Percentiles rank a stretch among this genome's conserved stretches.
Evolutionary conservation across 345 rosid species (phyloP).

Genomic region (Syzygium oleosum): DNA sequence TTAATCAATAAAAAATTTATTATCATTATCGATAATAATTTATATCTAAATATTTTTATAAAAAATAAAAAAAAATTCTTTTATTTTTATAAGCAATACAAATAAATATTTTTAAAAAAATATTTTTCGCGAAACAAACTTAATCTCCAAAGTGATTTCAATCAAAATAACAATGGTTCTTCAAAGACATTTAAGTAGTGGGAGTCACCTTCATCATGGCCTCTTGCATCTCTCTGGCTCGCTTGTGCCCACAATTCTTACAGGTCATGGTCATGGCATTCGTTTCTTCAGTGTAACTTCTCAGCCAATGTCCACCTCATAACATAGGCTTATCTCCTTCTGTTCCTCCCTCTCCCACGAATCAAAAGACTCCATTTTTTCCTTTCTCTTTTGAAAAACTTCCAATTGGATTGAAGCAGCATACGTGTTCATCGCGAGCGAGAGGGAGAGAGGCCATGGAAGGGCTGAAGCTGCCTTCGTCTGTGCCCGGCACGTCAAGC

Average conservation of each 20-base stretch:
- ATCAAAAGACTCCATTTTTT: not conserved
- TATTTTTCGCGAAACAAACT: no score
- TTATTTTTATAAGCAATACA: no score
- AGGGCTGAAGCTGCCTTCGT: constrained; percentile 27
- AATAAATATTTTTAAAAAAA: no score
- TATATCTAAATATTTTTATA: no score
- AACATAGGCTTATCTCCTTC: constrained; percentile 2
- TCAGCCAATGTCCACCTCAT: not conserved
- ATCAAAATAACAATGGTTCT: not conserved
- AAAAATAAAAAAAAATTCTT: no score
- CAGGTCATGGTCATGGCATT: not conserved
- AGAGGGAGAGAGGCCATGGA: constrained; percentile 21
- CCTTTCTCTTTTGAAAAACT: not conserved
- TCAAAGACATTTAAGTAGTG: not conserved
- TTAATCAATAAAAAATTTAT: no score
- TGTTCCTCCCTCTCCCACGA: not conserved
- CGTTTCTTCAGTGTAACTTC: not conserved
- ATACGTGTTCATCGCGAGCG: not conserved
- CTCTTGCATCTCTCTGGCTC: not conserved
- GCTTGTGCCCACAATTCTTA: not conserved
- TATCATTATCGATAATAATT: no score
- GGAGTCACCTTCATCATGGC: fast-evolving
- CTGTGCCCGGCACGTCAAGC: constrained; percentile 11
- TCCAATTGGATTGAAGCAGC: not conserved
- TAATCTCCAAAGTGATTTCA: no score